Base-by-base conservation (phyloP, 495 filamentous ascomycete species). In the Aspergillus nanangensis region DNA sequence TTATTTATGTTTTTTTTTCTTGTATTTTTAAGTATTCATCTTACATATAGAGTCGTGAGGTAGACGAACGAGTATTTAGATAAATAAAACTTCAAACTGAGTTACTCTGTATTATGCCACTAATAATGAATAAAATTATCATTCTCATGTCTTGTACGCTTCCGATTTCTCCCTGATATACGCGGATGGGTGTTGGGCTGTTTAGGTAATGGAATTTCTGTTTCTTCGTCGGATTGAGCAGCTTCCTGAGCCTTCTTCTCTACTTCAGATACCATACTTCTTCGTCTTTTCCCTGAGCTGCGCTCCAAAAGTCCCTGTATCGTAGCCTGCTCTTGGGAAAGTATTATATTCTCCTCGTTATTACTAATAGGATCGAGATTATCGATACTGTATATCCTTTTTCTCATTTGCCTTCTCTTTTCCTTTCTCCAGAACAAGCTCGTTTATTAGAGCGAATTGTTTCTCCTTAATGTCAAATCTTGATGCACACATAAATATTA, bases 401-500 rank as follows among this genome's bases (percentile, higher is more conserved):
- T 24, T 9, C 25, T 47, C 22, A 14, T 32, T 20, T 9, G 29
- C 2, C 34, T 13, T 17, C 15, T 39, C 9, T 41, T 21, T 47
- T 14, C 40, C 44, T 47, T 47, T 17, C 17, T 47, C 7, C 20
- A 24, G 32, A 20, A 47, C 15, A 39, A 20, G 40, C 14, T 34
- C 35, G 35, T 39, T 40, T 4, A 47, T 39, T n/a, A 47, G 3
- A n/a, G 36, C 36, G 9, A 14, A 17, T 33, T 23, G 24, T 39
- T 39, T 5, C 23, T 47, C 35, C 38, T 47, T 24, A 39, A 47
- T 10, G 15, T 47, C 35, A 39, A 47, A 47, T n/a, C 36, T 31
- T 29, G 22, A 40, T 47, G 35, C 22, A 33, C 35, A 47, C 22
- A 47, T 47, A 40, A 29, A 47, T 10, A 47, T 20, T 17, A 47